Evolutionary conservation across 495 filamentous ascomycete species (phyloP), one percentile per base, ranked within the genome.

Genomic region (Letharia lupina): DNA sequence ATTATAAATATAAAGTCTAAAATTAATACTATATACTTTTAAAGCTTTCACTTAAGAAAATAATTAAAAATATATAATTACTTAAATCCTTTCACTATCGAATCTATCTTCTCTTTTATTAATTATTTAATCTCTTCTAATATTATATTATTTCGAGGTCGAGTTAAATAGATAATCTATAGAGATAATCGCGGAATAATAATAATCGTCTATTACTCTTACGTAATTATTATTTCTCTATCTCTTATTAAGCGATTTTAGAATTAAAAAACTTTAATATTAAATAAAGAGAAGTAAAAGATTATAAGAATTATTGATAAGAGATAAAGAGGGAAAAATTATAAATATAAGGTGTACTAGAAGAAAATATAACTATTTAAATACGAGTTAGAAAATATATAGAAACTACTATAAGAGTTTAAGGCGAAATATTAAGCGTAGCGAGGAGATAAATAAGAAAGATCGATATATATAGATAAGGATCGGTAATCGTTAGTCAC

Each of bases 331-430:
- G 52, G 63, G 37, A 65, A 61, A 11, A 47, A 31, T 52, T 58
- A 65, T 58, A 39, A 59, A 60, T 60, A 65, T 47, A 65, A 59
- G 63, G 37, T 65, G 50, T 39, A 35, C 35, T 65, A 52, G 35
- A 59, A 44, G 63, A 44, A 59, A 13, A 65, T 39, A 59, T 65
- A 35, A 47, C 52, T 65, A 11, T 31, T 31, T 18, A 39, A 28
- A 59, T 12, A 52, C 50, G 63, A 65, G 35, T 48, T 61, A 37
- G 37, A 16, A 61, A 60, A 66, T 23, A 58, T 58, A 61, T 16
- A 48, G 56, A 5, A 28, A 33, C 35, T 65, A 16, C 52, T 65
- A 37, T 20, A 10, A 23, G 37, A 59, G 12, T 65, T 60, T 28
- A 37, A 65, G 37, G 37, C 63, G 28, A 6, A 65, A 45, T 15